Conservation (phyloP, 495 filamentous ascomycete genomes). For the Jackrogersella minutella region DNA sequence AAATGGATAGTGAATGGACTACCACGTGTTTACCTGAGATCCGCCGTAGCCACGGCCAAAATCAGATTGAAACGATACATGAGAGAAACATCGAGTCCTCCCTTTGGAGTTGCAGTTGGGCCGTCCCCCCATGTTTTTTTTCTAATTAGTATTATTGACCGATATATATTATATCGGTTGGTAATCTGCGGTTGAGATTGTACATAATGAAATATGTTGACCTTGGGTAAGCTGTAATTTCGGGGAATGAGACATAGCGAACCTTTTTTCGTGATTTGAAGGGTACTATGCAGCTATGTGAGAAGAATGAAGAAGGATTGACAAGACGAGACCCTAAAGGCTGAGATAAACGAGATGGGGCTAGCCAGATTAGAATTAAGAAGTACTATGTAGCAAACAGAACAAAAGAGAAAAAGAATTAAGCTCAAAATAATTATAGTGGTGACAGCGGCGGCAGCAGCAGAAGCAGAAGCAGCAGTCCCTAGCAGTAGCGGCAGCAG, state of each 20-base stretch:
- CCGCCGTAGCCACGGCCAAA: slow-evolving; percentile 48
- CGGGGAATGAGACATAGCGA: slow-evolving; percentile 28
- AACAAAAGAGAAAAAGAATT: not conserved
- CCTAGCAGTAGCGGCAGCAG: not conserved
- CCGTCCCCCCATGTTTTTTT: slow-evolving; percentile 30
- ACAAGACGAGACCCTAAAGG: not conserved
- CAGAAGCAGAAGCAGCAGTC: too few species aligned
- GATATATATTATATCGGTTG: slow-evolving; percentile 38
- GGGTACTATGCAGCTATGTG: not conserved
- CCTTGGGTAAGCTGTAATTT: slow-evolving; percentile 41
- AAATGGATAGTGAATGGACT: slow-evolving; percentile 42
- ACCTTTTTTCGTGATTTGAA: slow-evolving; percentile 22
- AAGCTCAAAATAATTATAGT: not conserved
- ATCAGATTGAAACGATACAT: slow-evolving; percentile 43
- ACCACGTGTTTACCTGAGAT: slow-evolving; percentile 46
- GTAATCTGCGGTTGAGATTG: slow-evolving; percentile 37
- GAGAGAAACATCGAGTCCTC: slow-evolving; percentile 23
- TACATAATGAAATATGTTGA: slow-evolving; percentile 36
- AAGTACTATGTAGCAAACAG: slow-evolving; percentile 26
- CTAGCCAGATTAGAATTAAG: slow-evolving; percentile 2
- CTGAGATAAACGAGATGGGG: slow-evolving; percentile 2
- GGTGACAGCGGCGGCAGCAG: too few species aligned
- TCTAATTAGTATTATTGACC: slow-evolving; percentile 27
- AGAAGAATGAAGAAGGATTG: not conserved
- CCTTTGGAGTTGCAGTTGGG: slow-evolving; percentile 29